Conservation (phyloP, 2,329 filamentous ascomycete species). For the Venturia carpophila region DNA sequence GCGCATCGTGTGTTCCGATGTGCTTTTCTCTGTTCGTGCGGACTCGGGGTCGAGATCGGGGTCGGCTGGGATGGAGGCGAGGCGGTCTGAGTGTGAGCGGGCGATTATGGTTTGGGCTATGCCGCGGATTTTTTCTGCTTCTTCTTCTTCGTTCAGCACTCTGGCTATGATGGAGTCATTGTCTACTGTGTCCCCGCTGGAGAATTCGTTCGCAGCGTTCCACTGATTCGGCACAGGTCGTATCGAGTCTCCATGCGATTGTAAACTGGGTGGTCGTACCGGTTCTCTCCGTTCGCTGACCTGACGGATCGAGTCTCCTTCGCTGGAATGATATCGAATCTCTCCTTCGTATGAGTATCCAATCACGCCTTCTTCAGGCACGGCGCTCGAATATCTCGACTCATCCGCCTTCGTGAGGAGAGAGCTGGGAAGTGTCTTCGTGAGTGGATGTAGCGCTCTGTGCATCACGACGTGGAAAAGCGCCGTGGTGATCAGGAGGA, state of each 20-base stretch:
- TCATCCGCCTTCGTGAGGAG: constrained; percentile 28
- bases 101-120: background rate
- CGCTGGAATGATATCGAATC: background rate
- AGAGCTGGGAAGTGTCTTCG: constrained; percentile 25
- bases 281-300: background rate
- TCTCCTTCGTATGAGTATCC: background rate
- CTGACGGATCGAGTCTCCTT: constrained; percentile 19
- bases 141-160: background rate
- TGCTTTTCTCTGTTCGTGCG: background rate
- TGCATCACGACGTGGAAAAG: constrained; percentile 30
- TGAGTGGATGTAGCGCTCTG: constrained; percentile 22
- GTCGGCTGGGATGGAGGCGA: background rate
- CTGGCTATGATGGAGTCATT: background rate
- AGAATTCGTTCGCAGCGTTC: background rate
- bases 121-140: background rate
- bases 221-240: background rate
- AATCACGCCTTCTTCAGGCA: constrained; percentile 18
- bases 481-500: constrained; percentile 34
- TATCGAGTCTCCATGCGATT: background rate
- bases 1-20: background rate
- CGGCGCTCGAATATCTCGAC: constrained; percentile 22
- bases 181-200: background rate
- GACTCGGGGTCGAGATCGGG: background rate
- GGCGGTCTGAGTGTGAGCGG: background rate
- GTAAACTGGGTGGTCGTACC: background rate